Evolutionary conservation across 2,329 filamentous ascomycete species (phyloP).

Genomic region (Rhynchosporium graminicola): DNA sequence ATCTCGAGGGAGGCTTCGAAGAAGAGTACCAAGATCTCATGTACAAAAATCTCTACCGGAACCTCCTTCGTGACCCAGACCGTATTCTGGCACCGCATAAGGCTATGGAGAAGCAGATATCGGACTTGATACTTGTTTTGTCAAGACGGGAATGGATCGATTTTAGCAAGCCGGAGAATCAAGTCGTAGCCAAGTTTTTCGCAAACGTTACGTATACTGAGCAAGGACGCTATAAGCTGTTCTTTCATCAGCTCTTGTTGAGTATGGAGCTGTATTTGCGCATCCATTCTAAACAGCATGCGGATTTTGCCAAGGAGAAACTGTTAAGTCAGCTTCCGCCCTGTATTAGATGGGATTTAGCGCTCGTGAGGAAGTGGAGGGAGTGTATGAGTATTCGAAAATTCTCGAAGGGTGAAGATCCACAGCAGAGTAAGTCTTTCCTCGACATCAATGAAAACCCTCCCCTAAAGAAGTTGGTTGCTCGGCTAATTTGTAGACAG

Average conservation of each 20-base stretch:
- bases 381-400: slow-evolving; percentile 68
- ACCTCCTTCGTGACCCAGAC: slow-evolving; percentile 68
- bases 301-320: slow-evolving; percentile 64
- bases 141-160: slow-evolving; percentile 73
- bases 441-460: neutral
- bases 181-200: slow-evolving; percentile 73
- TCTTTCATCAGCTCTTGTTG: slow-evolving; percentile 77
- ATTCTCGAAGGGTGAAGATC: slow-evolving; percentile 51
- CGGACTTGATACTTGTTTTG: slow-evolving; percentile 68
- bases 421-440: slow-evolving; percentile 50
- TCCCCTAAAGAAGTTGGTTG: neutral
- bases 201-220: slow-evolving; percentile 60
- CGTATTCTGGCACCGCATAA: slow-evolving; percentile 60
- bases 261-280: slow-evolving; percentile 71
- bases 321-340: slow-evolving; percentile 66
- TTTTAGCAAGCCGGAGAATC: slow-evolving; percentile 68
- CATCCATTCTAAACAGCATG: slow-evolving; percentile 63
- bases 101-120: slow-evolving; percentile 70
- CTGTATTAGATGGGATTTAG: slow-evolving; percentile 70
- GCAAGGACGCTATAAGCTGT: slow-evolving; percentile 56
- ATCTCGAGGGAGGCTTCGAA: slow-evolving; percentile 57
- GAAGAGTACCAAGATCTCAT: slow-evolving; percentile 58
- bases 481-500: slow-evolving; percentile 38
- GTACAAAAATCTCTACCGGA: slow-evolving; percentile 66
- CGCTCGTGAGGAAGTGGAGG: slow-evolving; percentile 71